These are phyloP conservation scores for Gastrolobium villosum DNA, from an alignment of 306 rosid genomes.

Conservation along the genomic window DNA sequence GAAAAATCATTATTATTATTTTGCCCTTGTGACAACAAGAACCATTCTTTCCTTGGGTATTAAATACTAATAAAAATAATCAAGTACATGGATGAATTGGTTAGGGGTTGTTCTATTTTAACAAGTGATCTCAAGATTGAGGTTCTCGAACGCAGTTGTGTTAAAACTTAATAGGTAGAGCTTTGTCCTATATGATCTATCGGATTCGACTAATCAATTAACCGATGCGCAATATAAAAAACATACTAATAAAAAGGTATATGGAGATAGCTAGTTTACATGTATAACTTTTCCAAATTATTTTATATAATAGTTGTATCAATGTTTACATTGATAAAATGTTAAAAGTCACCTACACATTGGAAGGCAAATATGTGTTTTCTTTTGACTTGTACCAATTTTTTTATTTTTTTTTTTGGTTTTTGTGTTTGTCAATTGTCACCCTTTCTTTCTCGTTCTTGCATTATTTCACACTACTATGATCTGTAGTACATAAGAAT, in stretches of 20 bases:
- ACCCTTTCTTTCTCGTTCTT: no score
- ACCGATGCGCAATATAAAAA: no score
- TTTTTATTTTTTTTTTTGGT: background rate
- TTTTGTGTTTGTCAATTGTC: background rate
- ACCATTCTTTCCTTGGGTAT: slow-evolving; percentile 11
- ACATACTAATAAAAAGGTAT: background rate
- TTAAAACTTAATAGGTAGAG: no score
- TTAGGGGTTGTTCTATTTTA: no score
- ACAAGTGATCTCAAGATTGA: no score
- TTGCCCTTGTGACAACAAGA: slow-evolving; percentile 26
- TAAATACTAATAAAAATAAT: background rate
- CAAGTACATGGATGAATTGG: no score
- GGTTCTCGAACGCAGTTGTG: no score
- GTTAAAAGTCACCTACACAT: background rate
- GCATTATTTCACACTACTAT: background rate
- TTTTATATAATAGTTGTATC: no score
- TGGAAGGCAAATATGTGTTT: slow-evolving; percentile 8
- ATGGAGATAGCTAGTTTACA: background rate
- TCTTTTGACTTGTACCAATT: background rate
- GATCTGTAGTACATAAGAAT: background rate
- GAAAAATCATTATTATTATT: background rate
- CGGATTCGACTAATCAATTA: no score
- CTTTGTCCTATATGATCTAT: no score
- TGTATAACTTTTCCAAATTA: background rate
- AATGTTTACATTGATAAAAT: background rate